Evolutionary conservation across 129 eudicot species (phyloP).

Genomic region (Chrysanthemum seticuspe): DNA sequence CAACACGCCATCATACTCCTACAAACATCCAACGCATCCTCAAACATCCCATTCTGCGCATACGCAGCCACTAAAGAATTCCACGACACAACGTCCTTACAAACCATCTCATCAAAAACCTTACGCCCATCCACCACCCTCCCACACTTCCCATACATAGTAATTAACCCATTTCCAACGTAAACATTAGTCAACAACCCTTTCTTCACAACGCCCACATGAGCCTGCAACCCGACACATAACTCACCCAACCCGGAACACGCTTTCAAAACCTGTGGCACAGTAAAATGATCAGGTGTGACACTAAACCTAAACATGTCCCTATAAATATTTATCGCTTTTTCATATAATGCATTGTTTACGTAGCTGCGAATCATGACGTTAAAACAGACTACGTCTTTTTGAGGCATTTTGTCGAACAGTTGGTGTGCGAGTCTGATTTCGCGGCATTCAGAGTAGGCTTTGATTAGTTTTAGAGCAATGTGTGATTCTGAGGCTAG

Average conservation of each 20-base stretch:
- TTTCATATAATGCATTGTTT: constrained; percentile 43
- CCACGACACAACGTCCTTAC: constrained; percentile 67
- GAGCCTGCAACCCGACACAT: constrained; percentile 63
- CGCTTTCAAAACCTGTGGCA: constrained; percentile 79
- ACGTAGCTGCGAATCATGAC: constrained; percentile 85
- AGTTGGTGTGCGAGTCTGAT: constrained; percentile 52
- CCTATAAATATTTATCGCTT: constrained; percentile 52
- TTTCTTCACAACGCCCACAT: constrained; percentile 50
- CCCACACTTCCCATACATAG: constrained; percentile 78
- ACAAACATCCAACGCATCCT: constrained; percentile 71
- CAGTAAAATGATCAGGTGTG: constrained; percentile 71
- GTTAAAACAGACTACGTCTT: constrained; percentile 52
- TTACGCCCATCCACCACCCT: constrained; percentile 45
- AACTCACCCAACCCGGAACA: constrained; percentile 56
- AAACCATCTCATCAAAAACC: constrained; percentile 70
- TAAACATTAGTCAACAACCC: constrained; percentile 55
- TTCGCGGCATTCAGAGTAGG: constrained; percentile 60
- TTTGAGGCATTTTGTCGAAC: constrained; percentile 63
- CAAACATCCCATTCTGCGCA: constrained; percentile 59
- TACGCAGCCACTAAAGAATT: constrained; percentile 81
- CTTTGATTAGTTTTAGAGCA: constrained; percentile 73
- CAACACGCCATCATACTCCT: constrained; percentile 52
- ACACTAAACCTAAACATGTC: constrained; percentile 34
- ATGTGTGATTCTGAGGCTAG: constrained; percentile 47
- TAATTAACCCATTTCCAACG: constrained; percentile 71